Evolutionary conservation across 1,139 yeast genomes (phyloP).

Genomic region (Wickerhamiella pararugosa): DNA sequence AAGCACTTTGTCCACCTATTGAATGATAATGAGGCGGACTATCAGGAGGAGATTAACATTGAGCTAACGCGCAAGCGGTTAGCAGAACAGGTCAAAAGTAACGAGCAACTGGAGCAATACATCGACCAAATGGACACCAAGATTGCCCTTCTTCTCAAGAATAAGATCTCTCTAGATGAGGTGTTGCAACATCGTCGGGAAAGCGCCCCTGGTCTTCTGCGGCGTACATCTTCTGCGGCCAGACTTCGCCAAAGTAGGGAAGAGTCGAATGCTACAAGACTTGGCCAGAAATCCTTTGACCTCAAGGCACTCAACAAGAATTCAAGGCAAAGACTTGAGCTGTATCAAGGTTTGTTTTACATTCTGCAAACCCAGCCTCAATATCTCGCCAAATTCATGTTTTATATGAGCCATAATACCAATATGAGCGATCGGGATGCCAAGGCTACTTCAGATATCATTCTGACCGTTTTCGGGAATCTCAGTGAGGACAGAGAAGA

Average conservation of each 20-base stretch:
- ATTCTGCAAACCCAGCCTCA: conserved; percentile 72
- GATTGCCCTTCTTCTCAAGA: conserved; percentile 60
- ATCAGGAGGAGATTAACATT: conserved; percentile 58
- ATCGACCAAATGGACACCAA: conserved; percentile 73
- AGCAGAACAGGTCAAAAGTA: conserved; percentile 43
- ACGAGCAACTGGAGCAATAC: conserved; percentile 55
- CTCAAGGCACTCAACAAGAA: conserved; percentile 29
- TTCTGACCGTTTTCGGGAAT: conserved; percentile 35
- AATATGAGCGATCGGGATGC: conserved; percentile 23
- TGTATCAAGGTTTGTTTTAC: conserved; percentile 67
- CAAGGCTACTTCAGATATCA: conserved; percentile 32
- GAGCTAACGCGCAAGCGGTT: conserved; percentile 56
- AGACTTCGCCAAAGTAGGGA: conserved; percentile 7
- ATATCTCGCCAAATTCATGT: conserved; percentile 49
- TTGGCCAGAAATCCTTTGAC: conserved; percentile 23
- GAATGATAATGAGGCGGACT: conserved; percentile 60
- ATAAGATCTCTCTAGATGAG: conserved; percentile 68
- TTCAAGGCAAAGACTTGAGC: conserved; percentile 33
- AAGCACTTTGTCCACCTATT: conserved; percentile 63
- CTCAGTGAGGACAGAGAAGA: conserved; percentile 49
- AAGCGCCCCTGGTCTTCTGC: conserved; percentile 12
- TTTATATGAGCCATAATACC: conserved; percentile 16
- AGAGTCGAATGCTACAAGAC: conserved; percentile 11
- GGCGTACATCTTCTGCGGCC: conserved; percentile 12
- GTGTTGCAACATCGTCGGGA: conserved; percentile 40